Conservation (phyloP, 2,329 filamentous ascomycete genomes). For the Hypoxylon sp. region DNA sequence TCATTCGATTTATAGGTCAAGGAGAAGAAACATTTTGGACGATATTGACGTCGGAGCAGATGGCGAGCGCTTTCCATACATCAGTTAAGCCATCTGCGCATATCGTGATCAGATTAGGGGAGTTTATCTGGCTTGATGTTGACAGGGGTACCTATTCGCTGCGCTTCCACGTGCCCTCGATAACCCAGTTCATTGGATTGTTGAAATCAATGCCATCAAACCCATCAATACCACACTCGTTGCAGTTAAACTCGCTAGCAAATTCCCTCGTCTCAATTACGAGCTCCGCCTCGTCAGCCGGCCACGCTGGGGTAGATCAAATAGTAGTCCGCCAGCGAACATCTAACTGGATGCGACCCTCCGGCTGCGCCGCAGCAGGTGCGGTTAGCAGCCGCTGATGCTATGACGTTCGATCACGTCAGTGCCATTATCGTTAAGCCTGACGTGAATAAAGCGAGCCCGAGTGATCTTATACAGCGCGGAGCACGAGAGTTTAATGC, state of each 20-base stretch:
- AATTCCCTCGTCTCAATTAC: neutral
- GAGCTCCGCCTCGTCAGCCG: neutral
- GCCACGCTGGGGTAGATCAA: conserved; percentile 7
- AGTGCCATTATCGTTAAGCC: neutral
- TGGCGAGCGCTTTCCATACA: neutral
- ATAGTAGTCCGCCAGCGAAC: conserved; percentile 1
- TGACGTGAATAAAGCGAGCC: neutral
- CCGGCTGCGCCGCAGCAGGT: neutral
- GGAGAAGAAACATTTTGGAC: neutral
- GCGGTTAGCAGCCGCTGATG: neutral
- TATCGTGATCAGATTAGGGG: neutral
- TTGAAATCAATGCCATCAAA: conserved; percentile 4
- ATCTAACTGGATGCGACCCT: neutral
- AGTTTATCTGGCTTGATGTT: neutral
- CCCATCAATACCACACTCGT: conserved; percentile 5
- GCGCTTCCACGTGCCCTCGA: conserved; percentile 1
- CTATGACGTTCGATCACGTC: neutral
- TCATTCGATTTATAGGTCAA: neutral
- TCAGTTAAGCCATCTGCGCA: neutral
- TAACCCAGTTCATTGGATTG: conserved; percentile 1
- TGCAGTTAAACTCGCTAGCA: neutral
- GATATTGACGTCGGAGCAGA: neutral
- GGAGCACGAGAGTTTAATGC: neutral
- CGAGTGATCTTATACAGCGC: neutral
- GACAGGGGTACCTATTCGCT: conserved; percentile 1